Conservation (phyloP, 1,284 basidiomycete genomes). For the Rhodotorula sp. region DNA sequence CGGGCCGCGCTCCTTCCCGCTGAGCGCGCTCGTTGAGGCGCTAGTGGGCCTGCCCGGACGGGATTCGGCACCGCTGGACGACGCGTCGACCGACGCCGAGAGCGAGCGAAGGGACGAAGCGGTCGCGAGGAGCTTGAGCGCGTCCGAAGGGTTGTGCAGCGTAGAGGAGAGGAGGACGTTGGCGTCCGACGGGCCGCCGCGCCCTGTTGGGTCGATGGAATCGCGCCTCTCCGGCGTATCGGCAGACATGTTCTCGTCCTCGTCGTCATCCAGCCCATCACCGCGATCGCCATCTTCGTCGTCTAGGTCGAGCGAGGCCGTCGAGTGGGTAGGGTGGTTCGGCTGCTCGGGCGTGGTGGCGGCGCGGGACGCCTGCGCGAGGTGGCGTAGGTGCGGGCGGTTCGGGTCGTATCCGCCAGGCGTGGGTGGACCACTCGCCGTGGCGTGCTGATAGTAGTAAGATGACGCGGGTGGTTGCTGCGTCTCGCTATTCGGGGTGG, state of each 20-base stretch:
- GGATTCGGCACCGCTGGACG: not conserved
- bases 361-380: not conserved
- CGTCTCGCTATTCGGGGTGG: not conserved
- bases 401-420: constrained; percentile 9
- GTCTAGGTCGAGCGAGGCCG: not conserved
- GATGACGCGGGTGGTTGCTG: not conserved
- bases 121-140: constrained; percentile 34
- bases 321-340: not conserved
- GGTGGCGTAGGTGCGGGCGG: constrained; percentile 5
- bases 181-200: constrained; percentile 14
- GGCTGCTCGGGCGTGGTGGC: not conserved
- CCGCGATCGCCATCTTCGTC: constrained; percentile 3
- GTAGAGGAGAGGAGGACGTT: constrained; percentile 37
- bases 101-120: constrained; percentile 28
- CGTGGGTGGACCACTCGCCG: not conserved
- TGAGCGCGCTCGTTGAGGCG: not conserved
- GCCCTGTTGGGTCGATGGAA: not conserved
- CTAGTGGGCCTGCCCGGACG: not conserved
- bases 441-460: not conserved
- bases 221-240: not conserved
- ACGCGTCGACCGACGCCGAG: not conserved
- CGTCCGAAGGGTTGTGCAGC: constrained; percentile 41
- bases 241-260: constrained; percentile 15
- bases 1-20: not conserved
- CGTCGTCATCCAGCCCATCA: not conserved